These are phyloP conservation scores for Zarea fungicola DNA, from an alignment of 2,329 filamentous ascomycete species.

Conservation along the genomic window DNA sequence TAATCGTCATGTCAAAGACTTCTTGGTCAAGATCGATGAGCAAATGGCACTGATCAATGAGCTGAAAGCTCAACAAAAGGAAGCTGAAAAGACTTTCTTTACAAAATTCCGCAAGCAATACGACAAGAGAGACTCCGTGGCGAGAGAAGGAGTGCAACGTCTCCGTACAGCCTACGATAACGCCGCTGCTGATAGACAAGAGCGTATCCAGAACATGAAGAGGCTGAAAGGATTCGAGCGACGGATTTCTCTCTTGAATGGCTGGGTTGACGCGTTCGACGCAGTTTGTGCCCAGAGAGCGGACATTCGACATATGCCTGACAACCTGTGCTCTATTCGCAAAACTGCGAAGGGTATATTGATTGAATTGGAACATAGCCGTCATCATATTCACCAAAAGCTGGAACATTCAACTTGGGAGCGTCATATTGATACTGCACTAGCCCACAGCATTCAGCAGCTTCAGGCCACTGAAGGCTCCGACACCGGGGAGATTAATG, in stretches of 20 bases:
- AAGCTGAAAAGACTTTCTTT: slow-evolving; percentile 76
- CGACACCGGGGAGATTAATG: slow-evolving; percentile 61
- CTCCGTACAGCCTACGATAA: slow-evolving; percentile 82
- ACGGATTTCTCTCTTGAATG: slow-evolving; percentile 77
- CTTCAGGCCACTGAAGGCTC: slow-evolving; percentile 52
- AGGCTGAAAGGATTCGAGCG: slow-evolving; percentile 77
- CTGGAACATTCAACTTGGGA: slow-evolving; percentile 82
- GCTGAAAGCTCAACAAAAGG: slow-evolving; percentile 86
- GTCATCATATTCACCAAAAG: slow-evolving; percentile 84
- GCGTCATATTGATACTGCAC: slow-evolving; percentile 75
- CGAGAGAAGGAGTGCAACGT: slow-evolving; percentile 72
- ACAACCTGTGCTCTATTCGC: slow-evolving; percentile 67
- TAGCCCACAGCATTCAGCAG: slow-evolving; percentile 78
- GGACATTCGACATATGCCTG: slow-evolving; percentile 61
- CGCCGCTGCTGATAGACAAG: slow-evolving; percentile 68
- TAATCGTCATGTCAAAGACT: slow-evolving; percentile 98
- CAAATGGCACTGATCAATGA: slow-evolving; percentile 97
- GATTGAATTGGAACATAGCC: slow-evolving; percentile 80
- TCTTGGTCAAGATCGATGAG: slow-evolving; percentile 98
- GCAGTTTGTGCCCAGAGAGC: slow-evolving; percentile 63
- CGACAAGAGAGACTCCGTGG: slow-evolving; percentile 72
- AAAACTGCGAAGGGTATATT: slow-evolving; percentile 87
- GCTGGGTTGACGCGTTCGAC: slow-evolving; percentile 92
- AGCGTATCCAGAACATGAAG: slow-evolving; percentile 74
- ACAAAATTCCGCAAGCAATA: slow-evolving; percentile 86